A percentile compares a stretch with the other conserved stretches of the same genome.
phyloP scores from a whole-genome alignment of 2,329 filamentous ascomycete species.

The Annulohypoxylon truncatum region DNA sequence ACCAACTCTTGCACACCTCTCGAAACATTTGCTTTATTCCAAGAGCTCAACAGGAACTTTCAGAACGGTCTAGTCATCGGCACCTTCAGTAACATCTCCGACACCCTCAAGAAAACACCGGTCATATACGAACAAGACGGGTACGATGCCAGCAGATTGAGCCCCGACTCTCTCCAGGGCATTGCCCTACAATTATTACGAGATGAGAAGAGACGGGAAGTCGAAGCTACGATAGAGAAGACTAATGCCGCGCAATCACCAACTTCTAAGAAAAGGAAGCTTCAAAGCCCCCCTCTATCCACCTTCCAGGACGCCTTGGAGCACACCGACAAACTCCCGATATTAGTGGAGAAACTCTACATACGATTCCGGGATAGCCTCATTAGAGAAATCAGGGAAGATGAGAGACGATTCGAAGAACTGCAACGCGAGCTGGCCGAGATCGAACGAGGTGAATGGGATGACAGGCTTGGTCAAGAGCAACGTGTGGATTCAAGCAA shows the following conservation, averaged over 20 bases:
- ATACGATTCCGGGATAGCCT: conserved; percentile 76
- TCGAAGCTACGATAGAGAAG: conserved; percentile 52
- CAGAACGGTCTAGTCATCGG: conserved; percentile 72
- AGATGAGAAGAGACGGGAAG: conserved; percentile 73
- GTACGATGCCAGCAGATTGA: conserved; percentile 80
- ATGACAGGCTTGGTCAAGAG: conserved; percentile 41
- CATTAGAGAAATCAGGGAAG: conserved; percentile 76
- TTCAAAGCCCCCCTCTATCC: conserved; percentile 71
- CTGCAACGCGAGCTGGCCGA: conserved; percentile 75
- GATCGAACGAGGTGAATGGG: conserved; percentile 67
- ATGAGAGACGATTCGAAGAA: conserved; percentile 74
- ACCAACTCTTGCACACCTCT: conserved; percentile 80
- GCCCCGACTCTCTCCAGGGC: conserved; percentile 80
- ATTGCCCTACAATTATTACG: conserved; percentile 81
- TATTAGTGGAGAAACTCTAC: conserved; percentile 79
- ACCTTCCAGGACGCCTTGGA: conserved; percentile 74
- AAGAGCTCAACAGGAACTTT: conserved; percentile 77
- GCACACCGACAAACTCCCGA: conserved; percentile 75
- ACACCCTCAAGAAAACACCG: conserved; percentile 77
- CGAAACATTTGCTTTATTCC: conserved; percentile 87
- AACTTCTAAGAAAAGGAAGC: conserved; percentile 79
- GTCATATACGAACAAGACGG: conserved; percentile 75
- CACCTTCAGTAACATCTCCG: conserved; percentile 78
- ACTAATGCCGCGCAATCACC: conserved; percentile 62
- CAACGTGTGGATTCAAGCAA: conserved; percentile 29